Evolutionary conservation across 139 green algal species (phyloP).

Genomic region (Zygnema circumcarinatum): DNA sequence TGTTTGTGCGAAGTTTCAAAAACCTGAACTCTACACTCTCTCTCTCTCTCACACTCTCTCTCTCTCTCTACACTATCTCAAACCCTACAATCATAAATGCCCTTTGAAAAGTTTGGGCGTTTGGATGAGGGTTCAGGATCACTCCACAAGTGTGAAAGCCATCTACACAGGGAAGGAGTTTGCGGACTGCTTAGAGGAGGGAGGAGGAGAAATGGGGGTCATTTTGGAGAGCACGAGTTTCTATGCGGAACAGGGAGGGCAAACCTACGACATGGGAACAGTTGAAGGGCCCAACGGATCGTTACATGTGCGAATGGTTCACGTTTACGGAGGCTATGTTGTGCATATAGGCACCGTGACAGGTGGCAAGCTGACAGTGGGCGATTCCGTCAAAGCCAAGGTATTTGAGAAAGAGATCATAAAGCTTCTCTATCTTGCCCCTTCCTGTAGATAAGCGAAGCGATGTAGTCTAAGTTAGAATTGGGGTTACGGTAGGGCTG

Average conservation of each 20-base stretch:
- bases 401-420: too few species aligned
- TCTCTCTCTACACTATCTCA: too few species aligned
- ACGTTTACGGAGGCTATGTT: slow-evolving; percentile 93
- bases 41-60: too few species aligned
- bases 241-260: slow-evolving; percentile 92
- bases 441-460: too few species aligned
- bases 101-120: too few species aligned
- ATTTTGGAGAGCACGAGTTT: slow-evolving; percentile 89
- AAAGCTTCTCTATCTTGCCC: too few species aligned
- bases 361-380: slow-evolving; percentile 43
- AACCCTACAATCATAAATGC: too few species aligned
- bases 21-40: too few species aligned
- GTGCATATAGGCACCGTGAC: slow-evolving; percentile 78
- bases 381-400: slow-evolving; percentile 72
- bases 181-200: slow-evolving; percentile 67
- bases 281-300: slow-evolving; percentile 56
- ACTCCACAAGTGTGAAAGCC: slow-evolving; percentile 75
- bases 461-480: too few species aligned
- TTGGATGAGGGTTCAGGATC: too few species aligned
- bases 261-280: slow-evolving; percentile 81
- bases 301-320: slow-evolving; percentile 57
- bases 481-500: too few species aligned
- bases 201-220: slow-evolving; percentile 75
- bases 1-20: too few species aligned
- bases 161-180: slow-evolving; percentile 78